Percentiles rank a stretch among this genome's conserved stretches.
Evolutionary conservation across 768 basidiomycete species (phyloP).

Genomic region (Lentinula aciculospora): DNA sequence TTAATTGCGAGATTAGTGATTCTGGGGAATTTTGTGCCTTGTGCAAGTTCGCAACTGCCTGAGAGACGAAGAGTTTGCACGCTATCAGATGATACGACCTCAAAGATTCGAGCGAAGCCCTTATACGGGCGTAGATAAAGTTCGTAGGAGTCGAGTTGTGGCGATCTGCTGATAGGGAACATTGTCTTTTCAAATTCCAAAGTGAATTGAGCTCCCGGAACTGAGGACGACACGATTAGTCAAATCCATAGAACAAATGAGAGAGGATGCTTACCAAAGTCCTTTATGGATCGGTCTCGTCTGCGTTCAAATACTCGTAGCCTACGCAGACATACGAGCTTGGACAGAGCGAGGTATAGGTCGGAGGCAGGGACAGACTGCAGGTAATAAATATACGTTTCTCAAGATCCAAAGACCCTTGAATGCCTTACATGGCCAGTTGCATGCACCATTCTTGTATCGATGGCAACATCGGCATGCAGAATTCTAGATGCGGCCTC

Average conservation of each 20-base stretch:
- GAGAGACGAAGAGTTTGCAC: conserved; percentile 28
- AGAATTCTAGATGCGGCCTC: conserved; percentile 18
- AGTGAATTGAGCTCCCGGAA: conserved; percentile 15
- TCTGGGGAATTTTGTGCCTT: conserved; percentile 9
- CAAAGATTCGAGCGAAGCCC: conserved; percentile 20
- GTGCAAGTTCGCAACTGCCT: conserved; percentile 22
- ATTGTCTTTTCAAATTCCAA: conserved; percentile 31
- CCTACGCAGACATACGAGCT: conserved; percentile 18
- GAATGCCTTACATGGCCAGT: conserved; percentile 15
- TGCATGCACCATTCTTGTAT: conserved; percentile 24
- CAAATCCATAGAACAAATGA: not conserved
- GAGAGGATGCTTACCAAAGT: conserved; percentile 4
- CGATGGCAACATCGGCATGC: conserved; percentile 34
- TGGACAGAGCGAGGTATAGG: conserved; percentile 23
- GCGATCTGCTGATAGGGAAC: conserved; percentile 20
- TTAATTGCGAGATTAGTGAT: conserved; percentile 24
- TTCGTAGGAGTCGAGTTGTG: conserved; percentile 23
- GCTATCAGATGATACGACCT: conserved; percentile 17
- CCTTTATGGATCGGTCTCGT: conserved; percentile 11
- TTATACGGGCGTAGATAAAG: conserved; percentile 24
- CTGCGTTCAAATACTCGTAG: conserved; percentile 29
- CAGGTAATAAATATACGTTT: not conserved
- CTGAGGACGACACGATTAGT: conserved; percentile 4
- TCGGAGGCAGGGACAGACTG: conserved; percentile 22
- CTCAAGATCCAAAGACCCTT: conserved; percentile 7